phyloP scores from a whole-genome alignment of 176 grass and related monocot genomes.

The Bothriochloa decipiens region DNA sequence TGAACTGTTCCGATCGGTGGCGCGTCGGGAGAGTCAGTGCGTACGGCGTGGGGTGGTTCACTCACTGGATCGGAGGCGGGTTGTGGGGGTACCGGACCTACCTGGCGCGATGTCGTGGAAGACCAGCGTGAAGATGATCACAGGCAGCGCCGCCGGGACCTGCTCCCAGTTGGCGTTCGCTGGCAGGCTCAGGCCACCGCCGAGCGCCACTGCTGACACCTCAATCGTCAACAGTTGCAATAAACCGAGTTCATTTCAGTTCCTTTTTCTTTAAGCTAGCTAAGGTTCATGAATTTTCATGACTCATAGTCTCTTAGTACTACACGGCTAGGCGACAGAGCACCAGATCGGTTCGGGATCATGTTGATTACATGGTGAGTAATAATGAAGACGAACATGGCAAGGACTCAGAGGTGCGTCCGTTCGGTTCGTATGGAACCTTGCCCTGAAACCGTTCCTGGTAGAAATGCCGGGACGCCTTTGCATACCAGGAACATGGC shows the following conservation, averaged over 20 bases:
- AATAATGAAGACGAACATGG: neutral
- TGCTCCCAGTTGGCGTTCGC: conserved; percentile 71
- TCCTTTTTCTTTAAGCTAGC: neutral
- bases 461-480: neutral
- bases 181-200: conserved; percentile 60
- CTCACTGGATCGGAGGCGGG: no score
- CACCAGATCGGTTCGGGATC: neutral
- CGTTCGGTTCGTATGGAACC: no score
- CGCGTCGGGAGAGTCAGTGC: no score
- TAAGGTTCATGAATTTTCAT: neutral
- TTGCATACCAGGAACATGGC: neutral
- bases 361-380: neutral
- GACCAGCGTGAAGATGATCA: conserved; percentile 89
- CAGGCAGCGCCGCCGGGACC: conserved; percentile 64
- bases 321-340: neutral
- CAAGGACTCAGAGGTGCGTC: neutral
- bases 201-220: conserved; percentile 52
- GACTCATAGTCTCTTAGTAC: neutral
- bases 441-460: no score
- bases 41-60: no score
- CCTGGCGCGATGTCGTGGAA: conserved; percentile 88
- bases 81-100: neutral
- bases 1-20: no score
- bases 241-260: neutral
- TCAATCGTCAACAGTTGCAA: conserved; percentile 58